Evolutionary conservation across 305 asterid genomes (phyloP), one percentile per base, ranked within the genome.

Genomic region (Coffea humblotiana): DNA sequence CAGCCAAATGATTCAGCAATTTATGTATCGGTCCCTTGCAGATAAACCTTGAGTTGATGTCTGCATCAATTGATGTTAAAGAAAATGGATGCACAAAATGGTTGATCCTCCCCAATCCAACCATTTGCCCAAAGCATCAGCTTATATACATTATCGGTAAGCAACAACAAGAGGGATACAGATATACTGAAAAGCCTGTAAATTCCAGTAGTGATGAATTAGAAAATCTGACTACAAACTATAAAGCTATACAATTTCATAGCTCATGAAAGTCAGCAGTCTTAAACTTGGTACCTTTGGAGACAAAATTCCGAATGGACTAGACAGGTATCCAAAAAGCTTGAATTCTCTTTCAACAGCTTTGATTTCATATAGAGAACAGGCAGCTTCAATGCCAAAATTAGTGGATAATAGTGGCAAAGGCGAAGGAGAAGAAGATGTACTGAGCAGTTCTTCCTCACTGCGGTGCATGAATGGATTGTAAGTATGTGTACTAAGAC

Each of bases 11-110:
- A 85, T 96, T 96, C 85, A 96, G 82, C 87, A 92, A 84, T 84
- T 92, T 92, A 87, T 96, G 98, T 83, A 94, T 90, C 74, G 91
- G 97, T 81, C 99, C 99, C 85, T 88, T 94, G 91, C 85, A 82
- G 81, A 94, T 83, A 88, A 92, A 91, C 89, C 97, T 94, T 71
- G 98, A 96, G 88, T 96, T 96, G 89, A 94, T 89, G 84, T 96
- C 99, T 96, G 87, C 79, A 71, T 78, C 64, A 70, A 63, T 60
- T 72, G 15, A 70, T 48, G 88, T 91, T 84, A 93, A 92, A 88
- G 86, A 90, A 85, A 85, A 87, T 87, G 81, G 70, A 81, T 51
- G 47, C 74, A 82, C 64, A 69, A 78, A 80, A 72, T 79, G 63
- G 66, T 35, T 48, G 61, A 77, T 72, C 83, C 80, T 79, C 71